Evolutionary conservation across 805 yeast genomes (phyloP), one percentile per base, ranked within the genome.

Genomic region (Saturnispora dispora): DNA sequence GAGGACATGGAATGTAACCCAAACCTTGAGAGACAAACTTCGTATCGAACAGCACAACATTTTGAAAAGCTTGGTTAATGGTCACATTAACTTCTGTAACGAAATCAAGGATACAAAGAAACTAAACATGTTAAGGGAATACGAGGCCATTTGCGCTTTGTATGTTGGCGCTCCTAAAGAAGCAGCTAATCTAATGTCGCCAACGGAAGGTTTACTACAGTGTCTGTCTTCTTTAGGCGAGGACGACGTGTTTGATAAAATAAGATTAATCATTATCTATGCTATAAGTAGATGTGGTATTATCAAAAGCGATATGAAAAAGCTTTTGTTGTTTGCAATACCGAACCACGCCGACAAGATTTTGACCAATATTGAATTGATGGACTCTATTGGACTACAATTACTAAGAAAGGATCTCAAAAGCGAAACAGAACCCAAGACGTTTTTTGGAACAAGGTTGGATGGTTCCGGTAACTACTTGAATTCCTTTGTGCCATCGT

Each of bases 261-360:
- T 88, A 51, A 76, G 99, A 53, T 70, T 85, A 28, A 77, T 93
- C 13, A 70, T 86, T 20, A 68, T 85, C 2, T 93, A 93, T 65
- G 83, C 88, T 0, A 64, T 89, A 28, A 84, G 81, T 63, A 75
- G 98, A 57, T 91, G 90, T 3, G 96, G 96, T 0, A 68, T 93
- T 15, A 74, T 85, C 5, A 84, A 81, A 59, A 63, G 74, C 7
- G 99, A 93, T 69, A 78, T 84, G 55, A 66, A 71, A 46, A 88
- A 90, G 62, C 68, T 93, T 37, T 74, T 83, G 41, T 69, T 75
- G 47, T 93, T 84, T 54, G 68, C 72, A 4, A 52, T 65, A 43
- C 58, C 63, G 0, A 66, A 65, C 15, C 60, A 63, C 36, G 53
- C 52, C 8, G 68, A 60, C 6, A 59, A 72, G 22, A 75, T 77